Percentiles rank a stretch among this genome's conserved stretches.
Conservation (phyloP, 2,329 filamentous ascomycete genomes). For the Epichloe baconii region DNA sequence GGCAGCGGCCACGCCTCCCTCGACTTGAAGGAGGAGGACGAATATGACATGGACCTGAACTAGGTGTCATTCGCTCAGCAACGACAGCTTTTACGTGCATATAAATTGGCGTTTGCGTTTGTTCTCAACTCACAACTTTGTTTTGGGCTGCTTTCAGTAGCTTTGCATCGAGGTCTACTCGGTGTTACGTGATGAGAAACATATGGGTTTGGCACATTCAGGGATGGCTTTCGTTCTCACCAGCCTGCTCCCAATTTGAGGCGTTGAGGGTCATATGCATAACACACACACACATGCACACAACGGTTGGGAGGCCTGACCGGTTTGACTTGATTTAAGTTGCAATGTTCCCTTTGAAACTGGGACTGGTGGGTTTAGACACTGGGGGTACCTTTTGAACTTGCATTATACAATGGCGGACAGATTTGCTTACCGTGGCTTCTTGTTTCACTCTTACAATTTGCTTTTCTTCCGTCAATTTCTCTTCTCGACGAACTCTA, state of each 20-base stretch:
- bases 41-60: conserved; percentile 70
- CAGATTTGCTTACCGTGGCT: background rate
- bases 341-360: background rate
- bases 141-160: background rate
- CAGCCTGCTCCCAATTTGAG: background rate
- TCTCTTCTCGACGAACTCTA: background rate
- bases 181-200: background rate
- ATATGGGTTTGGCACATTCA: background rate
- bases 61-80: conserved; percentile 11
- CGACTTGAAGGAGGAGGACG: conserved; percentile 89
- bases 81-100: conserved; percentile 7
- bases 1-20: conserved; percentile 52
- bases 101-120: conserved; percentile 11
- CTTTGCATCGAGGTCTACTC: conserved; percentile 1
- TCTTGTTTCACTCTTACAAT: background rate
- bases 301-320: background rate
- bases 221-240: background rate
- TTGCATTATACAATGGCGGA: conserved; percentile 7
- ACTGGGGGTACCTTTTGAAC: background rate
- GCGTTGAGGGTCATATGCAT: conserved; percentile 6
- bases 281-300: background rate
- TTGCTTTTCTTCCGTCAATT: background rate
- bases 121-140: background rate
- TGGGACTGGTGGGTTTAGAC: background rate
- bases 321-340: background rate